phyloP scores from a whole-genome alignment of 345 rosid genomes.

The Pelargonium nanum region DNA sequence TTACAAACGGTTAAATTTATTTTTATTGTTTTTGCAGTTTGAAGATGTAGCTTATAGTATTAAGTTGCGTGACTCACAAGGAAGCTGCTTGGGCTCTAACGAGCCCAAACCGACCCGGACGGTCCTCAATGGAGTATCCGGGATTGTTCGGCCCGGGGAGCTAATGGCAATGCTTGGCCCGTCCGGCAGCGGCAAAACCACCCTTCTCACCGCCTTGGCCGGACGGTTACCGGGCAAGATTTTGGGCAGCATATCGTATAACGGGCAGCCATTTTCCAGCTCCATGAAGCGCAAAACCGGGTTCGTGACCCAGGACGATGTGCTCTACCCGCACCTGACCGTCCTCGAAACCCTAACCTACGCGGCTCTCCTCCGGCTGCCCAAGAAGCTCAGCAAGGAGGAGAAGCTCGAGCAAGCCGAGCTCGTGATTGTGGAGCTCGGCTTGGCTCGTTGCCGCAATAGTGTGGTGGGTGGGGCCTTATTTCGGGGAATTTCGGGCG shows the following conservation, averaged over 20 bases:
- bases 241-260: constrained; percentile 57
- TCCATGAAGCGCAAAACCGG: constrained; percentile 69
- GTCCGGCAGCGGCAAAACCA: constrained; percentile 90
- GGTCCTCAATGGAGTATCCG: constrained; percentile 66
- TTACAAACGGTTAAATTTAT: background rate
- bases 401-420: constrained; percentile 70
- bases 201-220: constrained; percentile 68
- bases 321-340: constrained; percentile 75
- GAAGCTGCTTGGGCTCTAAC: constrained; percentile 23
- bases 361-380: constrained; percentile 67
- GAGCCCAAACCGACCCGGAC: constrained; percentile 44
- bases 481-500: constrained; percentile 76
- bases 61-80: constrained; percentile 18
- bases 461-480: constrained; percentile 66
- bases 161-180: constrained; percentile 92
- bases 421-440: constrained; percentile 55
- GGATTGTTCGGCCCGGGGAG: constrained; percentile 79
- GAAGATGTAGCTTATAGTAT: constrained; percentile 58
- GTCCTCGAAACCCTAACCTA: constrained; percentile 69
- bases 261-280: constrained; percentile 55
- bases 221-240: constrained; percentile 69
- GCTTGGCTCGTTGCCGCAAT: constrained; percentile 49
- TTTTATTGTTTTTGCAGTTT: constrained; percentile 36
- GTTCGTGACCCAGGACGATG: constrained; percentile 76
- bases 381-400: constrained; percentile 39